Evolutionary conservation across 306 rosid genomes (phyloP).

Genomic region (Lathyrus sativus): DNA sequence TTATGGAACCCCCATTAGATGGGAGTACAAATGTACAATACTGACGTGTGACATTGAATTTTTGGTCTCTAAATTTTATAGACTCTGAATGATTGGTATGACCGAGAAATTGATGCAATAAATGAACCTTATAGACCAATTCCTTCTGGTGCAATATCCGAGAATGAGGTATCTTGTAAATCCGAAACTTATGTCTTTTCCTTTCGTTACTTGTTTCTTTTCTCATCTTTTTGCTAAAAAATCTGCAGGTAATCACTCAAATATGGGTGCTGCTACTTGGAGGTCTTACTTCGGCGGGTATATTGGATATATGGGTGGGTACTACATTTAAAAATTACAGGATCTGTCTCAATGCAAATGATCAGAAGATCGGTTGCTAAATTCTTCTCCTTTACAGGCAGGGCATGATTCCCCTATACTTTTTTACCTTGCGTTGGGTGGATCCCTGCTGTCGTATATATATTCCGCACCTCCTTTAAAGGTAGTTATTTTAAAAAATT

Average conservation of each 20-base stretch:
- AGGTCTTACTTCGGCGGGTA: constrained; percentile 77
- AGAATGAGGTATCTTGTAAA: constrained; percentile 68
- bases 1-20: constrained; percentile 6
- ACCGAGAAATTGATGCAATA: constrained; percentile 94
- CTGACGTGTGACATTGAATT: constrained; percentile 24
- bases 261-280: constrained; percentile 93
- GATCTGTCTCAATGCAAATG: constrained; percentile 25
- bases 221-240: constrained; percentile 24
- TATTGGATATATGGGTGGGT: constrained; percentile 94
- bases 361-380: constrained; percentile 37
- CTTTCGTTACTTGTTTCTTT: constrained; percentile 7
- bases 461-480: constrained; percentile 97
- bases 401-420: constrained; percentile 80
- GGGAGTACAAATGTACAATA: constrained; percentile 28
- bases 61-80: constrained; percentile 36
- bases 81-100: constrained; percentile 98
- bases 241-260: constrained; percentile 84
- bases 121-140: constrained; percentile 98
- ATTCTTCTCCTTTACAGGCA: constrained; percentile 58
- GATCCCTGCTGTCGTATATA: constrained; percentile 84
- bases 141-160: constrained; percentile 96
- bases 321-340: constrained; percentile 9
- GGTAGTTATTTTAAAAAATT: constrained; percentile 41
- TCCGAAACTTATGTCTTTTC: constrained; percentile 3
- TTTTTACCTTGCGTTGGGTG: constrained; percentile 89